Evolutionary conservation across 2,329 filamentous ascomycete species (phyloP).

Genomic region (Trichoderma citrinoviride): DNA sequence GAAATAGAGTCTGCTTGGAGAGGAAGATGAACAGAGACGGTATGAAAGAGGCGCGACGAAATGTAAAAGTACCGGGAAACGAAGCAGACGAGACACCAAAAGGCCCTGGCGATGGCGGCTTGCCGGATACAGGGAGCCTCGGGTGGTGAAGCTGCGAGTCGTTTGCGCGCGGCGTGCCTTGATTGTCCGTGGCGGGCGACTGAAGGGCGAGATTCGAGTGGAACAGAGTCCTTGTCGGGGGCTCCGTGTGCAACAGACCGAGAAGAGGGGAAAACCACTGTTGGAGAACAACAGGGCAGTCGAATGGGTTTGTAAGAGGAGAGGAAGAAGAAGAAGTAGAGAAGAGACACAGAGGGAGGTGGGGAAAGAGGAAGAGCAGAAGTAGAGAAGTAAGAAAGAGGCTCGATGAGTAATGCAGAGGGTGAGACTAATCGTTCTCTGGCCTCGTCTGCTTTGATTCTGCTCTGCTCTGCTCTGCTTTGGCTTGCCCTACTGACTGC

Average conservation of each 20-base stretch:
- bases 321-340: neutral
- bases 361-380: neutral
- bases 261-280: slow-evolving; percentile 1
- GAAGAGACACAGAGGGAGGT: neutral
- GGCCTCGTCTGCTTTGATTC: too few relatives aligned
- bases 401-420: too few relatives aligned
- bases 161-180: neutral
- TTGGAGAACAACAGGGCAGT: too few relatives aligned
- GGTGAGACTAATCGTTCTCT: too few relatives aligned
- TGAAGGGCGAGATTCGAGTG: neutral
- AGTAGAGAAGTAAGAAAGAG: neutral
- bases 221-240: neutral
- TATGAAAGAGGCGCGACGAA: neutral
- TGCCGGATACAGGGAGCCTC: slow-evolving; percentile 2
- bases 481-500: too few relatives aligned
- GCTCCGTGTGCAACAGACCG: neutral
- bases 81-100: neutral
- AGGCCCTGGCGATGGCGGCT: neutral
- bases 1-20: neutral
- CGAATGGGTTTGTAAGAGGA: neutral
- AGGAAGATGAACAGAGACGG: slow-evolving; percentile 3
- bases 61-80: neutral
- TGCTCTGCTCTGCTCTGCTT: neutral
- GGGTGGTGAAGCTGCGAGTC: slow-evolving; percentile 1
- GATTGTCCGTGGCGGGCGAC: neutral